These are phyloP conservation scores for Diaporthe destruens DNA, from an alignment of 2,329 filamentous ascomycete species.

Conservation along the genomic window DNA sequence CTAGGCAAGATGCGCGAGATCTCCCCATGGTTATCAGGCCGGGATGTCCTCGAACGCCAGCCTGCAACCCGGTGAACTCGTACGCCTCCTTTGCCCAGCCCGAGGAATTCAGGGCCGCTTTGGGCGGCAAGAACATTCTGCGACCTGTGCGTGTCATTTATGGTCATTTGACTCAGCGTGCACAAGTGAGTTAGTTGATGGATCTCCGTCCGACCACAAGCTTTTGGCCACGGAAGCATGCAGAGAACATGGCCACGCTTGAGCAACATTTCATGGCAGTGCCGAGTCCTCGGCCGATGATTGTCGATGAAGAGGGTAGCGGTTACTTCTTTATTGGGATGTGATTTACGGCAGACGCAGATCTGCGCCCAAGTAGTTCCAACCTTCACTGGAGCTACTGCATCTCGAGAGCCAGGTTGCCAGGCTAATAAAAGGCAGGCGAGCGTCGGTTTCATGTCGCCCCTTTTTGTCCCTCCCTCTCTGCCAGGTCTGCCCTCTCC, in stretches of 20 bases:
- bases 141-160: neutral
- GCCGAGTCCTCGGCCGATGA: conserved; percentile 18
- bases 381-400: conserved; percentile 12
- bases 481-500: neutral
- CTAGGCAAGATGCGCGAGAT: conserved; percentile 14
- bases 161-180: neutral
- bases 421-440: conserved; percentile 17
- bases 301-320: conserved; percentile 7
- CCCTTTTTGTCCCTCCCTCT: conserved; percentile 1
- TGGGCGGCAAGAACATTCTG: neutral
- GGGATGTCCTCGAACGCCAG: conserved; percentile 24
- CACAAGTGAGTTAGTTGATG: neutral
- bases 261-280: neutral
- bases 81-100: conserved; percentile 9
- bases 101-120: neutral
- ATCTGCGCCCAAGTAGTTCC: conserved; percentile 16
- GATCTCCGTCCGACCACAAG: neutral
- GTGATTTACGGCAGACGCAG: conserved; percentile 26
- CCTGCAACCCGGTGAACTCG: conserved; percentile 27
- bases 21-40: conserved; percentile 16
- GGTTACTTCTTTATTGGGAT: conserved; percentile 12
- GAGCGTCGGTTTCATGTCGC: conserved; percentile 21
- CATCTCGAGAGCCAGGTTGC: conserved; percentile 20
- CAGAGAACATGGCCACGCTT: neutral
- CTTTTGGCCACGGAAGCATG: neutral